Base-by-base conservation (phyloP, 345 rosid species). In the Eucalyptus tenuipes region DNA sequence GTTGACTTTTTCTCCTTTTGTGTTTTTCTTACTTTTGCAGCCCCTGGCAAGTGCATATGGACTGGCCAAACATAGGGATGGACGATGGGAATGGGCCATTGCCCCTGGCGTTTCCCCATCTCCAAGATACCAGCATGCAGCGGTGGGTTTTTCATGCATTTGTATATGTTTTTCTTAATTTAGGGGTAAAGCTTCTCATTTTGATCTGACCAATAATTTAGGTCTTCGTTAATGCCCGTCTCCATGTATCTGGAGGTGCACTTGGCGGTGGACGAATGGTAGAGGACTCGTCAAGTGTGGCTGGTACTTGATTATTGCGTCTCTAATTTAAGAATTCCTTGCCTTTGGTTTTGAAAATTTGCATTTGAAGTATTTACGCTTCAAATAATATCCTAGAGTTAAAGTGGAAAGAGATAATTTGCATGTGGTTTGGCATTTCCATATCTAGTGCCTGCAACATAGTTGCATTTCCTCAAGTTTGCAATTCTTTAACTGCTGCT, bases 211-310 rank as follows among this genome's bases (percentile, higher is more conserved):
- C 29, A 40, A 40, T 75, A 40, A 75, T 90, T 86, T 90, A 98
- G 99, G 99, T 98, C 85, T 98, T 98, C 92, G 99, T 98, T 89
- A 98, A 98, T 91, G 99, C 99, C 85, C 93, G 99, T 86, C 99
- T 98, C 86, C 99, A 98, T 92, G 99, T 98, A 86, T 98, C 99
- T 90, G 99, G 99, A 90, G 99, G 99, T 89, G 99, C 99, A 91
- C 99, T 98, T 92, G 99, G 99, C 88, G 99, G 99, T 61, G 99
- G 99, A 87, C 98, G 99, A 86, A 98, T 98, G 99, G 99, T 97
- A 85, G 99, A 98, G 93, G 99, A 98, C 92, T 98, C 96, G 52
- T 98, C 99, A 49, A 98, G 99, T 92, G 93, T 98, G 93, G 99
- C 99, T 92, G 99, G 99, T 98, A 92, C 79, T 88, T 92, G 87